A percentile compares a stretch with the other conserved stretches of the same genome.
phyloP scores from a whole-genome alignment of 768 basidiomycete species.

The Boletus rubescentipes region DNA sequence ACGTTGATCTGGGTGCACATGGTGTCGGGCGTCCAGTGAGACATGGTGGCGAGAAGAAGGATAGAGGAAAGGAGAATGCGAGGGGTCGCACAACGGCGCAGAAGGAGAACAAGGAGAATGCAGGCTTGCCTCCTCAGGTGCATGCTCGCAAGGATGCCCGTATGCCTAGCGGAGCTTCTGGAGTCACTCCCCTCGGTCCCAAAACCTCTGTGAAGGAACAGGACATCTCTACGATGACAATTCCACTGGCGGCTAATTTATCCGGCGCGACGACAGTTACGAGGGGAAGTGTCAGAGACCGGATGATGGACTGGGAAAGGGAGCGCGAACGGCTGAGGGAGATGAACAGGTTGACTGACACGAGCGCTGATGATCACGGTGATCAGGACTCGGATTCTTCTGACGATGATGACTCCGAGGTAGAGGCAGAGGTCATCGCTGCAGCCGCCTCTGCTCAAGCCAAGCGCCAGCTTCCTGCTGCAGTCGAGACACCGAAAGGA shows the following conservation, averaged over 20 bases:
- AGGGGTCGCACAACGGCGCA: constrained; percentile 9
- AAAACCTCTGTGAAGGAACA: constrained; percentile 19
- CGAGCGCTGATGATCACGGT: constrained; percentile 43
- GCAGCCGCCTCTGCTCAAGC: constrained; percentile 16
- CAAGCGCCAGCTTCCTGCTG: background rate
- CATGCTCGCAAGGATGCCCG: constrained; percentile 9
- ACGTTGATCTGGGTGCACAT: constrained; percentile 31
- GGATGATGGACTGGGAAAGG: constrained; percentile 75
- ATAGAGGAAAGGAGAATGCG: constrained; percentile 22
- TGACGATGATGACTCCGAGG: constrained; percentile 27
- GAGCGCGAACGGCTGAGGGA: constrained; percentile 69
- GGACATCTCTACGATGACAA: constrained; percentile 6
- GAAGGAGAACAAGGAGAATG: constrained; percentile 33
- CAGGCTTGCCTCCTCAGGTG: constrained; percentile 1
- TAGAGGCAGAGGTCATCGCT: constrained; percentile 29
- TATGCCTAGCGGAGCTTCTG: background rate
- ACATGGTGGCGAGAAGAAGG: constrained; percentile 30
- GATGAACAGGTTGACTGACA: constrained; percentile 61
- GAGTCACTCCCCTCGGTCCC: constrained; percentile 6
- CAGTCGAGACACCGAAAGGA: constrained; percentile 2
- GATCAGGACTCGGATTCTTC: constrained; percentile 32
- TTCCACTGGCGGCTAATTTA: constrained; percentile 19
- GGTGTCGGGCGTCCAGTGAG: constrained; percentile 23
- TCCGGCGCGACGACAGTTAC: constrained; percentile 15
- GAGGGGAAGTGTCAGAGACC: constrained; percentile 46